phyloP scores from a whole-genome alignment of 148 eudicot species.

The Vaccinium corymbosum region DNA sequence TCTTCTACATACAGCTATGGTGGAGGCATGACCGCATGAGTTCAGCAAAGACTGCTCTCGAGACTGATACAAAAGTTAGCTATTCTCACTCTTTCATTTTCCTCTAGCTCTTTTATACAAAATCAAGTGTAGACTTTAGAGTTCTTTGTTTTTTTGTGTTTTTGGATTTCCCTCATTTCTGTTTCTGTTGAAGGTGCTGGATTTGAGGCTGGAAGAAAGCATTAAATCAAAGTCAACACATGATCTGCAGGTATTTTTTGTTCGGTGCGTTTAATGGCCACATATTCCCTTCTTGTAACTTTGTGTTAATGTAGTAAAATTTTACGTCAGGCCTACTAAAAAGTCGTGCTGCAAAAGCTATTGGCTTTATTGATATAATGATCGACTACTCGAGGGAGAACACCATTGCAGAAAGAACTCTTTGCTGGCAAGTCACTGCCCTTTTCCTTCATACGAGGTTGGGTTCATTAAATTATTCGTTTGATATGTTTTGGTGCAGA shows the following conservation, averaged over 20 bases:
- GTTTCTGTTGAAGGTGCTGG: constrained; percentile 56
- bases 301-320: not conserved
- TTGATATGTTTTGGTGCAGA: not conserved
- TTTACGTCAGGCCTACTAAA: constrained; percentile 71
- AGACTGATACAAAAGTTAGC: constrained; percentile 87
- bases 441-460: not conserved
- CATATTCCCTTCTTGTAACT: not conserved
- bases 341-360: constrained; percentile 99
- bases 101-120: not conserved
- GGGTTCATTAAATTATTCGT: too few relatives aligned
- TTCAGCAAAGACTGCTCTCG: constrained; percentile 95
- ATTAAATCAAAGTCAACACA: constrained; percentile 85
- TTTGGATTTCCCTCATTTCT: not conserved
- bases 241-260: constrained; percentile 81
- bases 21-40: constrained; percentile 76
- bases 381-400: constrained; percentile 81
- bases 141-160: not conserved
- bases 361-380: constrained; percentile 88
- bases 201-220: constrained; percentile 98
- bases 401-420: constrained; percentile 87
- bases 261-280: not conserved
- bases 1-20: constrained; percentile 65
- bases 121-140: not conserved
- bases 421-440: constrained; percentile 57
- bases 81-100: not conserved